Evolutionary conservation across 2,329 filamentous ascomycete genomes (phyloP).

Genomic region (Elsinoe fawcettii): DNA sequence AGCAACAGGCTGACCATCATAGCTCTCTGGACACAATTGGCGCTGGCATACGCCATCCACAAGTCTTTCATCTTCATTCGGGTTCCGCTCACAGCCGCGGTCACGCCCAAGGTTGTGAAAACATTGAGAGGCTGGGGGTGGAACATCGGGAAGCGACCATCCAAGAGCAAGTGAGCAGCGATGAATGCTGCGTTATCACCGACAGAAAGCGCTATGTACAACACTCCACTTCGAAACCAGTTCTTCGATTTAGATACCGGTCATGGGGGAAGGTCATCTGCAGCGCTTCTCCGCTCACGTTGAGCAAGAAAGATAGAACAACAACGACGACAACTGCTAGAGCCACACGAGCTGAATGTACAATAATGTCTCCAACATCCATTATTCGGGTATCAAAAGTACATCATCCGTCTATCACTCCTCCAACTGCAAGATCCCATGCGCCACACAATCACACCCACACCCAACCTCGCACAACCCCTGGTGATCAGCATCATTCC

Average conservation of each 20-base stretch:
- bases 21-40: constrained; percentile 77
- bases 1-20: not conserved
- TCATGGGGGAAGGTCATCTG: not conserved
- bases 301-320: not conserved
- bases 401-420: not conserved
- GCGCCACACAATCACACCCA: constrained; percentile 16
- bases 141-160: constrained; percentile 76
- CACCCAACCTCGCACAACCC: constrained; percentile 18
- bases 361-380: not conserved
- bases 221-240: not conserved
- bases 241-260: not conserved
- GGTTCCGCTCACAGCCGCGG: constrained; percentile 83
- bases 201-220: not conserved
- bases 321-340: not conserved
- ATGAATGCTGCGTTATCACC: not conserved
- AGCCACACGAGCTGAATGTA: constrained; percentile 3
- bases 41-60: constrained; percentile 91
- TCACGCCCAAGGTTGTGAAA: constrained; percentile 93
- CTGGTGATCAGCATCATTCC: not conserved
- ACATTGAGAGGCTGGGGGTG: constrained; percentile 81
- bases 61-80: constrained; percentile 95
- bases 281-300: not conserved
- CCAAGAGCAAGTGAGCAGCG: constrained; percentile 22
- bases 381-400: not conserved
- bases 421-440: constrained; percentile 1